A percentile compares a stretch with the other conserved stretches of the same genome.
Evolutionary conservation across 768 basidiomycete species (phyloP).

Genomic region (Termitomyces sp.): DNA sequence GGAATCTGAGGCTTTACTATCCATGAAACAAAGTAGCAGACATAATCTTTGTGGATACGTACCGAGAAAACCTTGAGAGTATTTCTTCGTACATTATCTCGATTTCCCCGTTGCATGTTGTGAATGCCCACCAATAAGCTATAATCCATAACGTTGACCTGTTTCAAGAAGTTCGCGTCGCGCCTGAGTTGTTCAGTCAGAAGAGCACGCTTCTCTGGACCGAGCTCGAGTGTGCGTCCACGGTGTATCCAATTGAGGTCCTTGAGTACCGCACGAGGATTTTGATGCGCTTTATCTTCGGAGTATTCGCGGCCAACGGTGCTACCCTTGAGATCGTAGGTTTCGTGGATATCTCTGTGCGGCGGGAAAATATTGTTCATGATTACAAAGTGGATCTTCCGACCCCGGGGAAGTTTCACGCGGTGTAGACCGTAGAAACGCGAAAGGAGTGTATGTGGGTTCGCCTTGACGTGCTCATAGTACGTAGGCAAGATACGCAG

Average conservation of each 20-base stretch:
- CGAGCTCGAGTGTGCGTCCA: conserved; percentile 74
- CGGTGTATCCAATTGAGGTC: conserved; percentile 96
- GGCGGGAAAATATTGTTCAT: conserved; percentile 99
- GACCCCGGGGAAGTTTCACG: conserved; percentile 89
- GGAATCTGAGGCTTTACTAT: conserved; percentile 62
- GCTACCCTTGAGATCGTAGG: conserved; percentile 94
- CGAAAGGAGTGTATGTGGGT: conserved; percentile 91
- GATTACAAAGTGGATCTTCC: conserved; percentile 98
- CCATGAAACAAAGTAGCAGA: not conserved
- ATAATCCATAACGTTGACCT: conserved; percentile 93
- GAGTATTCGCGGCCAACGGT: conserved; percentile 86
- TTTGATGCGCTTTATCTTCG: conserved; percentile 74
- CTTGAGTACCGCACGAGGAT: conserved; percentile 88
- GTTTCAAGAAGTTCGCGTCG: conserved; percentile 82
- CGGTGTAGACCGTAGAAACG: conserved; percentile 97
- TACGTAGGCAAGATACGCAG: conserved; percentile 80
- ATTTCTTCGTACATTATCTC: conserved; percentile 86
- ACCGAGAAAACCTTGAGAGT: conserved; percentile 92
- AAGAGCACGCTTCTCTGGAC: conserved; percentile 90
- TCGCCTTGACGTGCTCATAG: conserved; percentile 77
- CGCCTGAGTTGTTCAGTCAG: conserved; percentile 87
- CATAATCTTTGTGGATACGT: conserved; percentile 22
- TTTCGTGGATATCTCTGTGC: conserved; percentile 96
- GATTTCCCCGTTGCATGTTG: conserved; percentile 84
- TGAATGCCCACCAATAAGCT: conserved; percentile 93